Evolutionary conservation across 2,329 filamentous ascomycete genomes (phyloP), one percentile per base, ranked within the genome.

Genomic region (Colletotrichum sp.): DNA sequence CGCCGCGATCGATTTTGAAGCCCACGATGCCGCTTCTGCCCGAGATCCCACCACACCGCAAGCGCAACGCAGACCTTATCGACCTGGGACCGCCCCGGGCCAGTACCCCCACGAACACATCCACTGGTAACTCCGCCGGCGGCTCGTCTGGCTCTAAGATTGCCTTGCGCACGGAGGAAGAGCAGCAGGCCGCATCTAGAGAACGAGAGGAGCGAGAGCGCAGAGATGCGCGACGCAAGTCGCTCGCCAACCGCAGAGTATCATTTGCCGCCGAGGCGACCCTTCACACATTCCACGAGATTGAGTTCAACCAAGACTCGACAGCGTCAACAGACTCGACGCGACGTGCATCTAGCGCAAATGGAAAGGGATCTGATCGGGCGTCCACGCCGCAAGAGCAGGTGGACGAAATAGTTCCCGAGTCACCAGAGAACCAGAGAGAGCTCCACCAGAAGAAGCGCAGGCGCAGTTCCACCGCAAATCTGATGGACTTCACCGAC

Each of bases 181-280:
- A 94, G 79, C 93, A 94, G 79, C 91, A 94, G 80, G 91, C 92
- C 13, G 92, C 93, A 3, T 92, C 92, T 10, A 89, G 91, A 76
- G 93, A 95, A 80, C 89, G 92, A 28, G 93, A 95, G 78, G 93
- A 94, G 77, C 89, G 90, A 56, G 93, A 96, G 79, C 91, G 96
- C 71, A 91, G 96, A 79, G 97, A 98, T 83, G 96, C 95, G 60
- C 93, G 97, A 77, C 91, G 97, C 79, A 98, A 98, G 83, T 98
- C 96, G 22, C 90, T 98, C 73, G 96, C 96, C 64, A 98, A 97
- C 83, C 93, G 97, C 81, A 93, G 97, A 81, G 97, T 99, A 39
- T 98, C 96, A 0, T 99, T 99, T 84, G 97, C 97, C 6, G 97
- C 97, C 2, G 97, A 99, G 85, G 97, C 97, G 15, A 99, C 97